Evolutionary conservation across 768 basidiomycete genomes (phyloP).

Genomic region (Pluteus cervinus): DNA sequence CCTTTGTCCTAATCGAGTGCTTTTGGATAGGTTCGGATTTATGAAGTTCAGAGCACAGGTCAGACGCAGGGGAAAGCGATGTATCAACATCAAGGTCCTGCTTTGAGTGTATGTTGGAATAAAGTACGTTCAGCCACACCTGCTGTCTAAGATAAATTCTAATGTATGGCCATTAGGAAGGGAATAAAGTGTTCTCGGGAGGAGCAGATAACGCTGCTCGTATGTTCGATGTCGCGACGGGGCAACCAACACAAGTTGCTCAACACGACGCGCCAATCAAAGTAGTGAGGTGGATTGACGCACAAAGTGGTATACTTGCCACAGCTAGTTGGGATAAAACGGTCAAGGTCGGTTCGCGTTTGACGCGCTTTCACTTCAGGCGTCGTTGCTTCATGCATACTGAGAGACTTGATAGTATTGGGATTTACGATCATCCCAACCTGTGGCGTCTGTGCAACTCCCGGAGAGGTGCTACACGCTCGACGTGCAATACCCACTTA

Average conservation of each 20-base stretch:
- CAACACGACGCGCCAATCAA: conserved; percentile 89
- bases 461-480: conserved; percentile 89
- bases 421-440: conserved; percentile 76
- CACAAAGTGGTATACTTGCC: conserved; percentile 69
- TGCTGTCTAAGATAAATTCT: no score
- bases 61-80: conserved; percentile 86
- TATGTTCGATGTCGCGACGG: conserved; percentile 86
- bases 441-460: conserved; percentile 74
- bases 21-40: conserved; percentile 71
- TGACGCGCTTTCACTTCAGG: no score
- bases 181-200: conserved; percentile 85
- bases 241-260: conserved; percentile 76
- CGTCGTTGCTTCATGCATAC: conserved; percentile 3
- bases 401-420: conserved; percentile 73
- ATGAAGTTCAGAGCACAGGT: conserved; percentile 78
- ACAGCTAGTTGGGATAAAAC: conserved; percentile 99
- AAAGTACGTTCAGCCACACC: conserved; percentile 45
- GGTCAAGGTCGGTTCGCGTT: conserved; percentile 58
- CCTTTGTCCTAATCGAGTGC: no score
- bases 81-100: conserved; percentile 88
- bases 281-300: conserved; percentile 76
- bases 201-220: conserved; percentile 95
- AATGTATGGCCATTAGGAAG: conserved; percentile 55
- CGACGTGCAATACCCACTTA: conserved; percentile 73
- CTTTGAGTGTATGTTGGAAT: conserved; percentile 86